Conservation (phyloP, 768 basidiomycete species). For the Amyloporia xantha region DNA sequence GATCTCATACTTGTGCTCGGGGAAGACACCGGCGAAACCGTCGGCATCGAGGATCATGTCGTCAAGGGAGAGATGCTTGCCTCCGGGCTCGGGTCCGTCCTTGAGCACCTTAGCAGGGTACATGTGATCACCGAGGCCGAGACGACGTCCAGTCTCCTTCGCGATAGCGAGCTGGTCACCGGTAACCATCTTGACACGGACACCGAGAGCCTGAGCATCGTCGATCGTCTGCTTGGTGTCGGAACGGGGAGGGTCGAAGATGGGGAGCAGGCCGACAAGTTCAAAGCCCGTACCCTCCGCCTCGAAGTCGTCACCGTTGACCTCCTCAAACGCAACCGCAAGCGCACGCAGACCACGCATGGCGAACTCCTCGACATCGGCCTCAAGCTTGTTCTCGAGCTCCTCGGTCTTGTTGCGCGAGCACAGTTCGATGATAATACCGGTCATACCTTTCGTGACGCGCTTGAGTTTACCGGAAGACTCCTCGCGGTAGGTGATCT, state of each 20-base stretch:
- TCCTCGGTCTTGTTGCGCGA: slow-evolving; percentile 95
- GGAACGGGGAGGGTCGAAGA: slow-evolving; percentile 96
- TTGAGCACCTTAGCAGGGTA: slow-evolving; percentile 97
- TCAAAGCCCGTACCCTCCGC: slow-evolving; percentile 95
- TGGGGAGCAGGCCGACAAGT: slow-evolving; percentile 93
- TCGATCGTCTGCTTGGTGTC: slow-evolving; percentile 99
- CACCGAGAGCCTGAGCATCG: slow-evolving; percentile 91
- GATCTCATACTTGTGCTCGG: slow-evolving; percentile 99
- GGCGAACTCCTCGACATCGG: slow-evolving; percentile 95
- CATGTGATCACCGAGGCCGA: slow-evolving; percentile 99
- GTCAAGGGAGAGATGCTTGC: slow-evolving; percentile 79
- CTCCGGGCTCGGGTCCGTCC: slow-evolving; percentile 85
- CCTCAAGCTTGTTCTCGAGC: slow-evolving; percentile 84
- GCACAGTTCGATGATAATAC: slow-evolving; percentile 96
- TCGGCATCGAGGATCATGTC: slow-evolving; percentile 99
- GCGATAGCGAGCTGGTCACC: slow-evolving; percentile 99
- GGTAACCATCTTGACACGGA: slow-evolving; percentile 99
- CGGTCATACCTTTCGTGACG: slow-evolving; percentile 99
- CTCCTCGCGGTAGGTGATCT: slow-evolving; percentile 95
- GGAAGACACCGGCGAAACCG: slow-evolving; percentile 98
- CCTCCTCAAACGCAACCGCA: slow-evolving; percentile 91
- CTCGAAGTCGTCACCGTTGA: slow-evolving; percentile 77
- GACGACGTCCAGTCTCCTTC: slow-evolving; percentile 97
- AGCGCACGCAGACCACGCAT: slow-evolving; percentile 94
- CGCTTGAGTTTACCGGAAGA: slow-evolving; percentile 93